Evolutionary conservation across 768 basidiomycete genomes (phyloP).

Genomic region (Galerina sulciceps): DNA sequence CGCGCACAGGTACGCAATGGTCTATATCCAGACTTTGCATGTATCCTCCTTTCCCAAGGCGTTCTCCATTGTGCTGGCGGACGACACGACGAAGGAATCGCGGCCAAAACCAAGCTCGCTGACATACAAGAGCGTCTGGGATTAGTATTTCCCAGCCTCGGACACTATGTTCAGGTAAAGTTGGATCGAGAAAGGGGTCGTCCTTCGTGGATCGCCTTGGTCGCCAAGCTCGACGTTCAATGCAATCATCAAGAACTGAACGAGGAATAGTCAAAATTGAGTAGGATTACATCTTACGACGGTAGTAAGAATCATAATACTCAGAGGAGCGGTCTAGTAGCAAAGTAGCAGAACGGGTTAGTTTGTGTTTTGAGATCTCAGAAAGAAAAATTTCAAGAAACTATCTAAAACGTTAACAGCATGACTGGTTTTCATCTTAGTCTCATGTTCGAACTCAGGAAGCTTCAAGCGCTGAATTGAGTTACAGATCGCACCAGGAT

Average conservation of each 20-base stretch:
- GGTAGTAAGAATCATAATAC: too few species aligned
- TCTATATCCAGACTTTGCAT: neutral
- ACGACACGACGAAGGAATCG: conserved; percentile 7
- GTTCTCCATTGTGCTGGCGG: conserved; percentile 8
- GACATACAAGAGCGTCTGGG: neutral
- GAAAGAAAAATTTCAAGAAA: too few species aligned
- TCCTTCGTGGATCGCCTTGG: neutral
- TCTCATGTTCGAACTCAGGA: too few species aligned
- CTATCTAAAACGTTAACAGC: too few species aligned
- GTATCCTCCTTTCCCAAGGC: neutral
- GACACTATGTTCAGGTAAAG: neutral
- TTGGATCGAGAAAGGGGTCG: neutral
- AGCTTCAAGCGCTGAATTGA: too few species aligned
- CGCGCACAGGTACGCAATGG: conserved; percentile 4
- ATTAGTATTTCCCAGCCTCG: neutral
- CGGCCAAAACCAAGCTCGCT: neutral
- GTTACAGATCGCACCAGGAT: too few species aligned
- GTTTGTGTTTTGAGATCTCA: too few species aligned
- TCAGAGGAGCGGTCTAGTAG: too few species aligned
- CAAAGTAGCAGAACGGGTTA: too few species aligned
- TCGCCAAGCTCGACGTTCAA: neutral
- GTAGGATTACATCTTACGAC: too few species aligned
- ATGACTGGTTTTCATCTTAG: too few species aligned
- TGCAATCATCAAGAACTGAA: neutral
- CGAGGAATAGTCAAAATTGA: too few species aligned